Base-by-base conservation (phyloP, 495 filamentous ascomycete genomes). In the Beverwykella pulmonaria region DNA sequence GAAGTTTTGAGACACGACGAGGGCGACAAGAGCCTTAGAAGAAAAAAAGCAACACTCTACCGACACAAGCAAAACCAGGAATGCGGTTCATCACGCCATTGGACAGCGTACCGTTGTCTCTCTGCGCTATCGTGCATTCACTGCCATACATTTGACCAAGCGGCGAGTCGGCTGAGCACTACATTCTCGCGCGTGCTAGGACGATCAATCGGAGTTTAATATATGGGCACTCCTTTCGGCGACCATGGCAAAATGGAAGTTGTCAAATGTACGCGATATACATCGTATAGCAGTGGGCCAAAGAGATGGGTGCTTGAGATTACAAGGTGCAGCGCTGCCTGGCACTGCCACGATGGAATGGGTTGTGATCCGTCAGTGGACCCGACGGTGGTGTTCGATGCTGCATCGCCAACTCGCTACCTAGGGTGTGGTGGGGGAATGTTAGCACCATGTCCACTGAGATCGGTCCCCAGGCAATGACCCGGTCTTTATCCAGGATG, bases 401-500 rank as follows among this genome's bases (percentile, higher is more conserved):
- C 27, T 57, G 53, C 53, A 57, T 57, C 15, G 25, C 14, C 22
- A 49, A 23, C 46, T 49, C 14, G 10, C 25, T 26, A 25, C 29
- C 10, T 12, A 34, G 32, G 32, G 32, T 34, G n/a, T 61, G 20
- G n/a, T 34, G 14, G 58, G 27, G 32, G 27, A 44, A 19, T 44
- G 19, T 53, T 20, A 20, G 39, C 17, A 19, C 9, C 19, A 50
- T 10, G 10, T n/a, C 9, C 39, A 23, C 19, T 25, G 58, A 59
- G 23, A 49, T 17, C 26, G 17, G 7, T 10, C 23, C 23, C 22
- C 27, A 25, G 50, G 26, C 48, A 53, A 62, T 53, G 59, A 62
- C 17, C 59, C 59, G 59, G 47, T 27, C 39, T 65, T 65, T 65
- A 56, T 57, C 61, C 52, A 65, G 61, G 61, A 50, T 49, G 61